phyloP scores from a whole-genome alignment of 352 stramenopile species.

The Thraustochytrium sp. region DNA sequence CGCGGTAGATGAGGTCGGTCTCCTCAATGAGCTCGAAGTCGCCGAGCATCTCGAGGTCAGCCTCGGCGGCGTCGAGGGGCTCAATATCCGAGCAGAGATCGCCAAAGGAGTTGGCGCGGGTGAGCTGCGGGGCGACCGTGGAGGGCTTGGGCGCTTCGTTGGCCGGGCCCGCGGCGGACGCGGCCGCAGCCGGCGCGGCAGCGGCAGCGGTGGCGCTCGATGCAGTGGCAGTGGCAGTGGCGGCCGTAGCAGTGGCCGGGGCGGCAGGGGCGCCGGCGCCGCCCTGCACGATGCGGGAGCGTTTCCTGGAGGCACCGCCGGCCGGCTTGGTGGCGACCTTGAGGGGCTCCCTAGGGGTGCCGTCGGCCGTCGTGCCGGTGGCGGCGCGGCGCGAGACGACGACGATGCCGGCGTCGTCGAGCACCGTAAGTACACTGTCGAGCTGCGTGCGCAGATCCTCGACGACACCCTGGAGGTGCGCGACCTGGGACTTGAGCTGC shows the following conservation, averaged over 20 bases:
- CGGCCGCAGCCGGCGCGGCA: background rate
- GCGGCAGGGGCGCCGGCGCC: background rate
- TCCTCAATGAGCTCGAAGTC: constrained; percentile 18
- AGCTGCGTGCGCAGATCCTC: constrained; percentile 38
- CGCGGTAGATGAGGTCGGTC: constrained; percentile 3
- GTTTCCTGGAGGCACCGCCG: constrained; percentile 8
- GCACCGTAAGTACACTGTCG: constrained; percentile 27
- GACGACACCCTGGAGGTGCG: constrained; percentile 13
- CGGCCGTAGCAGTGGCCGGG: background rate
- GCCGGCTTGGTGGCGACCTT: background rate
- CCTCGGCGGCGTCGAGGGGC: background rate
- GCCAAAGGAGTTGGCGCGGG: background rate
- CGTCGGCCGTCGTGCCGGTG: background rate
- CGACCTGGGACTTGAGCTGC: constrained; percentile 12
- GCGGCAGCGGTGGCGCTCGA: background rate
- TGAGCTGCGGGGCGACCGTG: background rate
- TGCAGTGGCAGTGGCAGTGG: background rate
- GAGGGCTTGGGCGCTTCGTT: background rate
- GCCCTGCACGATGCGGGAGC: constrained; percentile 3
- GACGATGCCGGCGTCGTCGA: constrained; percentile 32
- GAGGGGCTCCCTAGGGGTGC: constrained; percentile 2
- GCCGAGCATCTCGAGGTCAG: background rate
- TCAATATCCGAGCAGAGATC: constrained; percentile 3
- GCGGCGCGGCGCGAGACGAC: background rate
- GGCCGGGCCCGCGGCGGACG: background rate